Evolutionary conservation across 2,329 filamentous ascomycete species (phyloP).

Genomic region (Ilyonectria destructans): DNA sequence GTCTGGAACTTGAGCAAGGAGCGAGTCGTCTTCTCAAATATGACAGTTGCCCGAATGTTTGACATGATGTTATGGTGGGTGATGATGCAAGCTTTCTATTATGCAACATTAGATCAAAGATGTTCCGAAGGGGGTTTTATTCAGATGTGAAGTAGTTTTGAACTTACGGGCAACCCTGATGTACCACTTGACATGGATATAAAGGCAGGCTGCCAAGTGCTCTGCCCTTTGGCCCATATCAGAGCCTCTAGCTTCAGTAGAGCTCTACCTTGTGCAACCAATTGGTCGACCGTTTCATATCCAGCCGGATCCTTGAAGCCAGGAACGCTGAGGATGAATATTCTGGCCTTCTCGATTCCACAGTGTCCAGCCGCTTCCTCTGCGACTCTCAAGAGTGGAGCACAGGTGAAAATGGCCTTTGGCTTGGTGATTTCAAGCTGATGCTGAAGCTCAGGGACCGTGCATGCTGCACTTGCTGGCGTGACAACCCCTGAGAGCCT

Average conservation of each 20-base stretch:
- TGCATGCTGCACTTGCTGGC: slow-evolving; percentile 83
- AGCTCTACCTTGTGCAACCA: slow-evolving; percentile 73
- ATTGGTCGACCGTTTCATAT: slow-evolving; percentile 77
- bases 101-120: slow-evolving; percentile 18
- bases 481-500: slow-evolving; percentile 80
- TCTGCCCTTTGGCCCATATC: slow-evolving; percentile 77
- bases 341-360: slow-evolving; percentile 73
- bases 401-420: slow-evolving; percentile 81
- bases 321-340: slow-evolving; percentile 81
- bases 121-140: too few species aligned
- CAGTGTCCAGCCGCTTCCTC: slow-evolving; percentile 75
- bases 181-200: slow-evolving; percentile 88
- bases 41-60: slow-evolving; percentile 76
- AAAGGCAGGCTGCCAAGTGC: slow-evolving; percentile 78
- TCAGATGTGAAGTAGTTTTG: background rate
- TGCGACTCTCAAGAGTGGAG: slow-evolving; percentile 75
- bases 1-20: slow-evolving; percentile 57
- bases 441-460: slow-evolving; percentile 77
- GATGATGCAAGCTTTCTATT: slow-evolving; percentile 87
- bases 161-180: slow-evolving; percentile 79
- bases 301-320: slow-evolving; percentile 55
- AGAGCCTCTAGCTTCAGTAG: slow-evolving; percentile 68
- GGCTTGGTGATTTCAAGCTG: slow-evolving; percentile 79
- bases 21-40: slow-evolving; percentile 57
- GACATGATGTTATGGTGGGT: slow-evolving; percentile 85